Conservation (phyloP, 495 filamentous ascomycete genomes). For the Neurospora tetrasperma region DNA sequence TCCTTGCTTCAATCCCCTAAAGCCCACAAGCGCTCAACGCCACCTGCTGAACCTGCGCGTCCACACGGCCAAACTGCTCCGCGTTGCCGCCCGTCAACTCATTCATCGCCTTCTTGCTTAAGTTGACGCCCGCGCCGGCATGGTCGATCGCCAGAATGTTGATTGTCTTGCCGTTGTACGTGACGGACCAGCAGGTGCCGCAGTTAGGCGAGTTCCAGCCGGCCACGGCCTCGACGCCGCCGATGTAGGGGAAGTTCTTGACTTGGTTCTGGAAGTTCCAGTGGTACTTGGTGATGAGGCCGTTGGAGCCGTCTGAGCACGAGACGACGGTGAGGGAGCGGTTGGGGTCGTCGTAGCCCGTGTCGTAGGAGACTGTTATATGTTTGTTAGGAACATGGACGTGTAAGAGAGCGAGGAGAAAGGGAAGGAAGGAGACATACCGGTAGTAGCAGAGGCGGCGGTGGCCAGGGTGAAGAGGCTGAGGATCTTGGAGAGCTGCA, state of each 20-base stretch:
- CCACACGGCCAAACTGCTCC: slow-evolving; percentile 42
- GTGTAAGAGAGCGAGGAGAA: no score
- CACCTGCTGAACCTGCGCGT: slow-evolving; percentile 39
- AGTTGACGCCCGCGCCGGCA: slow-evolving; percentile 49
- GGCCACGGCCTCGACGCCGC: slow-evolving; percentile 47
- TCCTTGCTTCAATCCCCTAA: not conserved
- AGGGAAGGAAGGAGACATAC: no score
- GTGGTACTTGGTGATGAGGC: slow-evolving; percentile 44
- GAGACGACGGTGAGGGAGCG: slow-evolving; percentile 37
- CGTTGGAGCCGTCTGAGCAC: slow-evolving; percentile 51
- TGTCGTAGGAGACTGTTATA: slow-evolving; percentile 49
- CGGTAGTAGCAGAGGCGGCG: slow-evolving; percentile 25
- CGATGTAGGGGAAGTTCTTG: slow-evolving; percentile 49
- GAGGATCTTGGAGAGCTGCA: slow-evolving; percentile 41
- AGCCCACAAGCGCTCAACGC: slow-evolving; percentile 22
- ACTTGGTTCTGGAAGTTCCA: slow-evolving; percentile 38
- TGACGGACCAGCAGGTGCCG: slow-evolving; percentile 59
- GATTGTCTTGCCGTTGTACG: slow-evolving; percentile 49
- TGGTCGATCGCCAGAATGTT: slow-evolving; percentile 60
- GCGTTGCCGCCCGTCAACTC: slow-evolving; percentile 50
- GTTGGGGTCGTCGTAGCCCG: slow-evolving; percentile 42
- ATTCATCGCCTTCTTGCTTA: slow-evolving; percentile 57
- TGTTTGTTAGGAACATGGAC: no score
- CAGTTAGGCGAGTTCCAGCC: slow-evolving; percentile 52
- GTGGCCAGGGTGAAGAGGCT: slow-evolving; percentile 27